Conservation (phyloP, 371 early-diverging fungal genomes). For the Mortierella sp. region DNA sequence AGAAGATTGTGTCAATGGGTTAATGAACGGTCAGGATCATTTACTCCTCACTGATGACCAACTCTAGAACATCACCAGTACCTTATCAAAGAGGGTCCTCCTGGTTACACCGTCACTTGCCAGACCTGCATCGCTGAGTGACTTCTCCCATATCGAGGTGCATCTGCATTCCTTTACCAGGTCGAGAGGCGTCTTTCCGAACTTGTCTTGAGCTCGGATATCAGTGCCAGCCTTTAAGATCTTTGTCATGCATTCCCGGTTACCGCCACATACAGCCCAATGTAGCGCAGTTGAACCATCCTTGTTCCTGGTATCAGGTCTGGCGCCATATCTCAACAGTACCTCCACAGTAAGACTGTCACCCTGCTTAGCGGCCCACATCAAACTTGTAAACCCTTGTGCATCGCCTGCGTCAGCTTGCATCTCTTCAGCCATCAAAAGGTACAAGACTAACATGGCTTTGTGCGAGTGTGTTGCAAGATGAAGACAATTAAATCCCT, state of each 20-base stretch:
- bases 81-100: constrained; percentile 50
- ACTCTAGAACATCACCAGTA: constrained; percentile 9
- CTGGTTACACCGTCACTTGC: constrained; percentile 37
- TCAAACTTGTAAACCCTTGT: constrained; percentile 86
- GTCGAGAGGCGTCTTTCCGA: constrained; percentile 81
- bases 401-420: constrained; percentile 80
- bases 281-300: constrained; percentile 77
- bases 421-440: constrained; percentile 73
- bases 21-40: background rate
- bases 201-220: constrained; percentile 67
- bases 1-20: background rate
- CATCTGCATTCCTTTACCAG: constrained; percentile 54
- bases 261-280: constrained; percentile 77
- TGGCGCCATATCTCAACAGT: constrained; percentile 77
- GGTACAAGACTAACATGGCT: constrained; percentile 76
- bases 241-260: constrained; percentile 66
- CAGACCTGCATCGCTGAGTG: constrained; percentile 80
- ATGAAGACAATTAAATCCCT: constrained; percentile 92
- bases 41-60: background rate
- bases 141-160: constrained; percentile 47
- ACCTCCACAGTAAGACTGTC: constrained; percentile 74
- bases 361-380: constrained; percentile 96
- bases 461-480: constrained; percentile 91
- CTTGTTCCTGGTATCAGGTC: constrained; percentile 72
- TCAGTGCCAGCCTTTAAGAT: constrained; percentile 72